Conservation (phyloP, 1,139 yeast genomes). For the Suhomyces kunorum region DNA sequence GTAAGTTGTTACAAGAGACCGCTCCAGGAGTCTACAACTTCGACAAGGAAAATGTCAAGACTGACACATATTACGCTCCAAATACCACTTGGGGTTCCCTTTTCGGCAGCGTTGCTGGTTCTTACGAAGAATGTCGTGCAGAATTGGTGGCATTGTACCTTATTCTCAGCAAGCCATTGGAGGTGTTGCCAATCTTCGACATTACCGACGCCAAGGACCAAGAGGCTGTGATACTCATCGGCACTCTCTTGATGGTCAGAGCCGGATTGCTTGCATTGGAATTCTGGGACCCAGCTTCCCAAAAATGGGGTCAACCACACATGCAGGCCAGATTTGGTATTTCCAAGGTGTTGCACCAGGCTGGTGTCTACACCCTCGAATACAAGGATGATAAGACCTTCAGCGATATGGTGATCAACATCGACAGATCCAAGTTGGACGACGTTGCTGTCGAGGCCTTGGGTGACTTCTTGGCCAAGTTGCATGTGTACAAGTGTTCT, state of each 20-base stretch:
- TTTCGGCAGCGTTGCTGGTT: slow-evolving; percentile 79
- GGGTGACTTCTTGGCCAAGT: slow-evolving; percentile 65
- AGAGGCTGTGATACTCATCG: slow-evolving; percentile 62
- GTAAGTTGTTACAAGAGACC: slow-evolving; percentile 71
- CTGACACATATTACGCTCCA: slow-evolving; percentile 66
- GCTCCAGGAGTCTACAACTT: slow-evolving; percentile 69
- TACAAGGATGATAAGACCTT: slow-evolving; percentile 48
- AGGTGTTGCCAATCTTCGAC: slow-evolving; percentile 72
- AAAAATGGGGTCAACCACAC: slow-evolving; percentile 95
- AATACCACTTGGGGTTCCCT: slow-evolving; percentile 90
- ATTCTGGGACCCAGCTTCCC: slow-evolving; percentile 78
- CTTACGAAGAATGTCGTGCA: slow-evolving; percentile 91
- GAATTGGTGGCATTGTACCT: slow-evolving; percentile 85
- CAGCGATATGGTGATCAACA: slow-evolving; percentile 58
- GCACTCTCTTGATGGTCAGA: slow-evolving; percentile 79
- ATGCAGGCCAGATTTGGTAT: slow-evolving; percentile 92
- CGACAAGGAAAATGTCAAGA: slow-evolving; percentile 66
- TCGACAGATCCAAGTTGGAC: slow-evolving; percentile 63
- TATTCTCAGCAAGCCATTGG: slow-evolving; percentile 58
- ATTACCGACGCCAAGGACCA: slow-evolving; percentile 57
- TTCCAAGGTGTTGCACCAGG: slow-evolving; percentile 69
- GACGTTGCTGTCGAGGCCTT: slow-evolving; percentile 73
- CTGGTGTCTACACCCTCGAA: slow-evolving; percentile 61
- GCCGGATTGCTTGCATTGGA: slow-evolving; percentile 83
- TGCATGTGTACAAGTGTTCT: slow-evolving; percentile 77